Base-by-base conservation (phyloP, 1,284 basidiomycete species). In the Rhodofomes roseus region DNA sequence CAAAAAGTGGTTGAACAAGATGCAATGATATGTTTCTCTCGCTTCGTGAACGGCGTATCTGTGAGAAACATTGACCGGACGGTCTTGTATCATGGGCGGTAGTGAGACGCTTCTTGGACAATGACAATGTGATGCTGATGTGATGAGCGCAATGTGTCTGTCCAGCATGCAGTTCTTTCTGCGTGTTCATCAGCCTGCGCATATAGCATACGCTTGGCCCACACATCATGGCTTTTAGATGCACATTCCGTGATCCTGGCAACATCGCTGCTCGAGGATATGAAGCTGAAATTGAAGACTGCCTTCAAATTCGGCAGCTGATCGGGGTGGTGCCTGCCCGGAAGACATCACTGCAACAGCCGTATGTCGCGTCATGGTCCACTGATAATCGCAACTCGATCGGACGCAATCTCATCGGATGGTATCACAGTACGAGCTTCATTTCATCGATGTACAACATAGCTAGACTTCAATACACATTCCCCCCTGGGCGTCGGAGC, bases 1-100 rank as follows among this genome's bases (percentile, higher is more conserved):
- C 59, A 89, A 82, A 70, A 89, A 88, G 67, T 93, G 91, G 90
- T 76, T 92, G 57, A 82, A 73, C 53, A 90, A 85, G 64, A 79
- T 80, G 8, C 73, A 72, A 41, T 78, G 36, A 44, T 18, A 34
- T n/a, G n/a, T 56, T 23, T 12, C 22, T 23, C 4, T 29, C 18
- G 29, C 31, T n/a, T 52, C 20, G 12, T 51, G 50, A 46, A 11
- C 44, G 23, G 41, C 9, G n/a, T 9, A 20, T 43, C 41, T 43
- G 43, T 44, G n/a, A n/a, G n/a, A n/a, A n/a, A n/a, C n/a, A n/a
- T n/a, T n/a, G n/a, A n/a, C n/a, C n/a, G n/a, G n/a, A n/a, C n/a
- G n/a, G n/a, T n/a, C n/a, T n/a, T n/a, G n/a, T n/a, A n/a, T n/a
- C n/a, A n/a, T n/a, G n/a, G n/a, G n/a, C n/a, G n/a, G n/a, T n/a